phyloP scores from a whole-genome alignment of 202 grass and related monocot species.

The Panicum hallii region DNA sequence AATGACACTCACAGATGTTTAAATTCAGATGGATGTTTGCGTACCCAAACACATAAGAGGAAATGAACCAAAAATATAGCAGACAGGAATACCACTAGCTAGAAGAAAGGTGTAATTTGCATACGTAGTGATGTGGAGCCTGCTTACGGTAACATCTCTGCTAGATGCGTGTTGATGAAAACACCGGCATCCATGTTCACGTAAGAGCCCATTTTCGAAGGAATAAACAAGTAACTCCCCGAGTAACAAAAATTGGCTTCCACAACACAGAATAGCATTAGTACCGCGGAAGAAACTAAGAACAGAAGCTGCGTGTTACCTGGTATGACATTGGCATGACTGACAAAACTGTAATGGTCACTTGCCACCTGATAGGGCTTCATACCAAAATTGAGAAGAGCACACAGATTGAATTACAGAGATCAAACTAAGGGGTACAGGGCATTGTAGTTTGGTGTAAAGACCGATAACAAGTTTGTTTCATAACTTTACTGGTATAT shows the following conservation, averaged over 20 bases:
- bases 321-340: slow-evolving; percentile 37
- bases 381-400: slow-evolving; percentile 43
- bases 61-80: slow-evolving; percentile 12
- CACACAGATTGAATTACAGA: slow-evolving; percentile 18
- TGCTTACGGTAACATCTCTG: slow-evolving; percentile 57
- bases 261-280: slow-evolving; percentile 60
- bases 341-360: slow-evolving; percentile 41
- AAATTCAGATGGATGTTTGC: not conserved
- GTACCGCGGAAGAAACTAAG: slow-evolving; percentile 34
- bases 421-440: slow-evolving; percentile 41
- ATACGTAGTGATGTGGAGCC: slow-evolving; percentile 58
- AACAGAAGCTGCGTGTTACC: slow-evolving; percentile 47
- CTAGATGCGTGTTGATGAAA: slow-evolving; percentile 56
- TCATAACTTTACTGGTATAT: slow-evolving; percentile 3
- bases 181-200: slow-evolving; percentile 66
- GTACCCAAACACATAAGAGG: slow-evolving; percentile 4
- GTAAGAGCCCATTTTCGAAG: slow-evolving; percentile 60
- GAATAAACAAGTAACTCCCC: slow-evolving; percentile 45
- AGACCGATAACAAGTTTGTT: not conserved
- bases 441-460: not conserved
- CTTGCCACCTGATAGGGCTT: slow-evolving; percentile 50
- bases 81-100: slow-evolving; percentile 44
- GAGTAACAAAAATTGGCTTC: slow-evolving; percentile 48
- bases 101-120: slow-evolving; percentile 45
- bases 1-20: not conserved